Percentiles rank a stretch among this genome's conserved stretches.
Evolutionary conservation across 164 flowering plant genomes (phyloP).

Genomic region (Piper betle): DNA sequence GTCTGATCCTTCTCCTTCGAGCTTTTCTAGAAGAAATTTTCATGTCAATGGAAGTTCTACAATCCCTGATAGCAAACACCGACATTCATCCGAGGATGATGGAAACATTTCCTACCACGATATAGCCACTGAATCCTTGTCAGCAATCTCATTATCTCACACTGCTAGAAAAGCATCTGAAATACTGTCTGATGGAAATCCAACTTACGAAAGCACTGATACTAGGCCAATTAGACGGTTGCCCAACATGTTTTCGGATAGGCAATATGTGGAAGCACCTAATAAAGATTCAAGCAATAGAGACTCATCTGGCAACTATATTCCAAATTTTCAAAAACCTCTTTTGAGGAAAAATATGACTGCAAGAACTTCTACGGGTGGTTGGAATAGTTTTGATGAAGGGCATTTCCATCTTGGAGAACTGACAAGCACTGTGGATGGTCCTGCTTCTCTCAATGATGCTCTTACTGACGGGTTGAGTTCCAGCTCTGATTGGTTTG

Average conservation of each 20-base stretch:
- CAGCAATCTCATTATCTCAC: conserved; percentile 15
- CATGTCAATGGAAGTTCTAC: conserved; percentile 50
- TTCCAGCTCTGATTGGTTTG: conserved; percentile 89
- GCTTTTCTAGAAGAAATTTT: conserved; percentile 29
- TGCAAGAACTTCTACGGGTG: conserved; percentile 43
- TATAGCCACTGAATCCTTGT: too few species aligned
- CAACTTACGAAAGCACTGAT: conserved; percentile 31
- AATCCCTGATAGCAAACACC: conserved; percentile 53
- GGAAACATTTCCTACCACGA: conserved; percentile 15
- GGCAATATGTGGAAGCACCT: conserved; percentile 52
- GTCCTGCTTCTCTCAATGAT: conserved; percentile 79
- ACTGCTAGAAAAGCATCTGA: conserved; percentile 51
- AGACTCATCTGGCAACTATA: conserved; percentile 48
- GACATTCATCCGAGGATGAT: conserved; percentile 69
- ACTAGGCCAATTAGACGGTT: conserved; percentile 41
- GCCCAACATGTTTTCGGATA: conserved; percentile 41
- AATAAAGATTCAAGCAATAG: conserved; percentile 44
- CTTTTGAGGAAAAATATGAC: conserved; percentile 62
- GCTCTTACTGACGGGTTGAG: conserved; percentile 87
- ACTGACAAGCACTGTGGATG: conserved; percentile 50
- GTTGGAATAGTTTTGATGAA: conserved; percentile 92
- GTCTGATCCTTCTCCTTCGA: conserved; percentile 28
- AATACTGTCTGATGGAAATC: conserved; percentile 49
- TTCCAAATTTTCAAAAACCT: conserved; percentile 95
- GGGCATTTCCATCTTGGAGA: conserved; percentile 69